Evolutionary conservation across 768 basidiomycete species (phyloP), one percentile per base, ranked within the genome.

Genomic region (Rhodocollybia butyracea): DNA sequence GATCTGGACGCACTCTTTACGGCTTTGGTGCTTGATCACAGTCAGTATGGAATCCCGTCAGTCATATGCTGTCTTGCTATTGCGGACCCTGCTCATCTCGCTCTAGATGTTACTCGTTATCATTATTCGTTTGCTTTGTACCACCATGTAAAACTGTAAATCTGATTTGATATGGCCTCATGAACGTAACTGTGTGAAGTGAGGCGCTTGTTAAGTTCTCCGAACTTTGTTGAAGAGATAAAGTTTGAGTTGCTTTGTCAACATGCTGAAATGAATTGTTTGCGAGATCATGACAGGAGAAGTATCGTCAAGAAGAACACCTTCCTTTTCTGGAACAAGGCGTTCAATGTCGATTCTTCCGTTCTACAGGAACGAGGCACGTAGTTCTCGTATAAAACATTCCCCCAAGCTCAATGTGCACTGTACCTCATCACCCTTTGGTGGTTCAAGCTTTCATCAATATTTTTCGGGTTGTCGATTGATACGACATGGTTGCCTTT

Each of bases 1-100:
- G 81, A 7, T 81, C 79, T 5, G 80, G 81, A 32, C 78, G 85
- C 57, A 87, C 84, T 3, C 78, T 89, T 19, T 88, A 87, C 66
- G 86, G 85, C 67, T 85, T 86, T 73, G 84, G 84, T 61, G 81
- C 79, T 64, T 84, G 73, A 69, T 50, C 22, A 31, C 31, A 11
- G 55, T 36, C 12, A 13, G 19, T n/a, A n/a, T n/a, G n/a, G n/a
- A 36, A 10, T 31, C 26, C 24, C 15, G 36, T 51, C 34, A 51
- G 50, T 51, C 50, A 51, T 36, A 11, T 29, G 26, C 41, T 55
- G 47, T 58, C 5, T 21, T 24, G 52, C 27, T 24, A 8, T 43
- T 22, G 13, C 13, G 29, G 29, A n/a, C 21, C 3, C 45, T 19
- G 30, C 6, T 30, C 26, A 42, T 17, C 6, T 45, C 19, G 15